phyloP scores from a whole-genome alignment of 169 alveolate genomes.

The Plasmodium relictum region DNA sequence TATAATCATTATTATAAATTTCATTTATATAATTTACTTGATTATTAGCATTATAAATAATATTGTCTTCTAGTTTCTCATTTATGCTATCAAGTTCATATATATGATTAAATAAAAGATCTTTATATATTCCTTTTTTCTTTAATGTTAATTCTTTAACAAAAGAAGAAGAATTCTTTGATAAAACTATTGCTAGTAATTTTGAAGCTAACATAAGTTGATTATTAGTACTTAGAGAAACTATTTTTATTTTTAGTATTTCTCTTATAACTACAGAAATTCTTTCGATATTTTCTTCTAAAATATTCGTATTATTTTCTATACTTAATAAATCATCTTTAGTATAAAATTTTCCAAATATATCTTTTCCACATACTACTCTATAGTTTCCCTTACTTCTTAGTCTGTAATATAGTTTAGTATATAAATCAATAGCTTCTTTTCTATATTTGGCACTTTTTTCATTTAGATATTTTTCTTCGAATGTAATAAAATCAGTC shows the following conservation, averaged over 20 bases:
- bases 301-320: neutral
- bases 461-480: slow-evolving; percentile 64
- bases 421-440: slow-evolving; percentile 65
- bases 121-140: neutral
- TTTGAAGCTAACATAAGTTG: slow-evolving; percentile 67
- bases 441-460: slow-evolving; percentile 48
- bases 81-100: neutral
- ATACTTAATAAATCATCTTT: slow-evolving; percentile 22
- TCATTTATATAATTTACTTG: slow-evolving; percentile 10
- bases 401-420: slow-evolving; percentile 31
- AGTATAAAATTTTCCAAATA: slow-evolving; percentile 64
- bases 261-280: slow-evolving; percentile 34
- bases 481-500: slow-evolving; percentile 43
- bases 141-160: slow-evolving; percentile 34
- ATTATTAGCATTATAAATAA: neutral
- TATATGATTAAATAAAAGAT: neutral
- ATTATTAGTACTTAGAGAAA: slow-evolving; percentile 40
- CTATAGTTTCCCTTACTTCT: slow-evolving; percentile 29
- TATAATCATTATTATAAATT: neutral
- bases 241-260: slow-evolving; percentile 56
- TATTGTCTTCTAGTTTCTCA: neutral
- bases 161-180: slow-evolving; percentile 67
- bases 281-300: slow-evolving; percentile 2
- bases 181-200: slow-evolving; percentile 46
- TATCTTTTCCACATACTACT: slow-evolving; percentile 64